Base-by-base conservation (phyloP, 495 filamentous ascomycete species). In the Neurospora terricola region DNA sequence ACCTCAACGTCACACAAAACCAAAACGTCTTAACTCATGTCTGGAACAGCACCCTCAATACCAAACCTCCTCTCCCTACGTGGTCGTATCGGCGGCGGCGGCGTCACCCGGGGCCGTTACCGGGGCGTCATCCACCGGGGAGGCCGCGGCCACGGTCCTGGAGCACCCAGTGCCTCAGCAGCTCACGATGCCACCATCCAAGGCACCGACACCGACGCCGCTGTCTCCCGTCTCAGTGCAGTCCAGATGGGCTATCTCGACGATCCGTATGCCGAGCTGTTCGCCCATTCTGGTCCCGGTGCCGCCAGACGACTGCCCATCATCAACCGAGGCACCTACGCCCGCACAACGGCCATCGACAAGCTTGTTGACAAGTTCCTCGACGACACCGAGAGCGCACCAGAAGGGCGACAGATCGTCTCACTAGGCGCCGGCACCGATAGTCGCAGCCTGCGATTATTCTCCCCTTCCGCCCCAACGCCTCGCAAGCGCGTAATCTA, bases 401-500 rank as follows among this genome's bases (percentile, higher is more conserved):
- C 42, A 27, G 10, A 38, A 45, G 59, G 68, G 72, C 62, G 80
- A 72, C 96, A 99, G 78, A 95, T 99, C 70, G 88, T 98, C 71
- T 98, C 94, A 3, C 88, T 99, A 2, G 96, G 96, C 66, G 96
- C 96, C 30, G 96, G 96, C 21, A 94, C 95, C 8, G 96, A 99
- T 77, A 99, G 96, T 9, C 88, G 96, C 23, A 90, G 88, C 76
- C 92, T 97, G 74, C 90, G 93, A 30, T 84, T 94, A 54, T 82
- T 90, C 78, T 81, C 75, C 62, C 80, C 76, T 21, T 77, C 74
- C 38, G 71, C 69, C 21, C 78, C 70, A 34, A 70, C 70, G 71
- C 71, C 73, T 45, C 62, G 73, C 73, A 79, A 83, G 54, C 54
- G 54, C 59, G 79, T 98, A 38, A 77, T 90, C 71, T 99, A 98